phyloP scores from a whole-genome alignment of 306 rosid species.

The Lathyrus aphaca region DNA sequence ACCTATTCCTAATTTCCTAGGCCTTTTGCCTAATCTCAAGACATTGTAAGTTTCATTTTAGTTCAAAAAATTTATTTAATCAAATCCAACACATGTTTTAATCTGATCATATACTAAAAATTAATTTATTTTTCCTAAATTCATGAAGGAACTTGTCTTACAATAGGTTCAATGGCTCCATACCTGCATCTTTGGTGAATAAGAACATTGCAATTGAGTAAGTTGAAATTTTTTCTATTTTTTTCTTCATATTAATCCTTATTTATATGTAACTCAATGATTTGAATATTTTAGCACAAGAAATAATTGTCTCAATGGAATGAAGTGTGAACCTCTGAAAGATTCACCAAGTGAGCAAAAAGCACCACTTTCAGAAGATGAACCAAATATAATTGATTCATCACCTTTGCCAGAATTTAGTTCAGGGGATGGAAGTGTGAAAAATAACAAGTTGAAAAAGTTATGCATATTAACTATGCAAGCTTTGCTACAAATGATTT shows the following conservation, averaged over 20 bases:
- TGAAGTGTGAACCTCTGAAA: constrained; percentile 24
- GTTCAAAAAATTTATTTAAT: constrained; percentile 6
- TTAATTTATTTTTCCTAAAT: not conserved
- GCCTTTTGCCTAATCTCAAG: constrained; percentile 48
- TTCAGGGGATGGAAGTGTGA: constrained; percentile 40
- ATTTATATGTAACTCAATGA: too few relatives aligned
- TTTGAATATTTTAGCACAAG: constrained; percentile 27
- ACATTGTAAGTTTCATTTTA: constrained; percentile 40
- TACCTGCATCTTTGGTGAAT: constrained; percentile 38
- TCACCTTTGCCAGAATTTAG: constrained; percentile 18
- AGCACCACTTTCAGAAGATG: constrained; percentile 34
- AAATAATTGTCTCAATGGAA: constrained; percentile 40
- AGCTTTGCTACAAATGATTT: constrained; percentile 32
- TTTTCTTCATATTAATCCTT: not conserved
- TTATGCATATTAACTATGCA: constrained; percentile 25
- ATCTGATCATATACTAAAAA: not conserved
- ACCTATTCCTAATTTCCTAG: constrained; percentile 50
- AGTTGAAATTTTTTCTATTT: constrained; percentile 15
- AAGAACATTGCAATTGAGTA: constrained; percentile 42
- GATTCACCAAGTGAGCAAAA: constrained; percentile 7
- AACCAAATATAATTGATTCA: constrained; percentile 26
- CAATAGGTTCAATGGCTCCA: constrained; percentile 46
- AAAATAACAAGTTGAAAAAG: constrained; percentile 9
- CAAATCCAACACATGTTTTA: constrained; percentile 16
- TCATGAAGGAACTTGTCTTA: constrained; percentile 42